Conservation (phyloP, 83 land plant genomes). For the Diphasiastrum complanatum region DNA sequence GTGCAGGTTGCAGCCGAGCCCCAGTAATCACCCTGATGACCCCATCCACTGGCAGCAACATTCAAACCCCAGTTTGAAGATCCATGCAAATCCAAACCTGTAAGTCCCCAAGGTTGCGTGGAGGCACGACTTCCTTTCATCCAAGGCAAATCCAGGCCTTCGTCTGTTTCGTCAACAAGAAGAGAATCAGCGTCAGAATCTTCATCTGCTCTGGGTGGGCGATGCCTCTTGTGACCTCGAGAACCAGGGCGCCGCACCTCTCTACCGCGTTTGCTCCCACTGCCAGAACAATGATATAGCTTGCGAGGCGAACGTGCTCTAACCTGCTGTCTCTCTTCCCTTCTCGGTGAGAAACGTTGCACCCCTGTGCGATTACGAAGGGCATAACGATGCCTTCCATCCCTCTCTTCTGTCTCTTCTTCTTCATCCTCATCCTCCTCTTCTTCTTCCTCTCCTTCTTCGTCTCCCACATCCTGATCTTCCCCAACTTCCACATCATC, state of each 20-base stretch:
- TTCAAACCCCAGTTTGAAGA: conserved; percentile 72
- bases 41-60: conserved; percentile 85
- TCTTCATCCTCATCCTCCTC: conserved; percentile 83
- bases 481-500: conserved; percentile 43
- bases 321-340: conserved; percentile 50
- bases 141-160: conserved; percentile 74
- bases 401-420: conserved; percentile 78
- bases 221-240: conserved; percentile 68
- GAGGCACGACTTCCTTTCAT: conserved; percentile 53
- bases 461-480: conserved; percentile 26
- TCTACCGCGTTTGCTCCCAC: conserved; percentile 45
- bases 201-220: conserved; percentile 47
- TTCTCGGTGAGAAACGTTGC: conserved; percentile 61
- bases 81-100: conserved; percentile 78
- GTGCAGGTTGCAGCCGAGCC: conserved; percentile 25
- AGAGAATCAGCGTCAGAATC: conserved; percentile 93
- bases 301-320: conserved; percentile 53
- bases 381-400: conserved; percentile 85
- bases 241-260: conserved; percentile 66
- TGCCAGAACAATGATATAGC: conserved; percentile 14
- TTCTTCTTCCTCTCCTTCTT: conserved; percentile 52
- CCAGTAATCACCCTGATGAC: conserved; percentile 35
- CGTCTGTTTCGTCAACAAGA: conserved; percentile 90
- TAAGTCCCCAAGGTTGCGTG: conserved; percentile 69
- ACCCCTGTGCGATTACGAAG: conserved; percentile 82